phyloP scores from a whole-genome alignment of 495 filamentous ascomycete genomes.

The Penicillium waksmanii region DNA sequence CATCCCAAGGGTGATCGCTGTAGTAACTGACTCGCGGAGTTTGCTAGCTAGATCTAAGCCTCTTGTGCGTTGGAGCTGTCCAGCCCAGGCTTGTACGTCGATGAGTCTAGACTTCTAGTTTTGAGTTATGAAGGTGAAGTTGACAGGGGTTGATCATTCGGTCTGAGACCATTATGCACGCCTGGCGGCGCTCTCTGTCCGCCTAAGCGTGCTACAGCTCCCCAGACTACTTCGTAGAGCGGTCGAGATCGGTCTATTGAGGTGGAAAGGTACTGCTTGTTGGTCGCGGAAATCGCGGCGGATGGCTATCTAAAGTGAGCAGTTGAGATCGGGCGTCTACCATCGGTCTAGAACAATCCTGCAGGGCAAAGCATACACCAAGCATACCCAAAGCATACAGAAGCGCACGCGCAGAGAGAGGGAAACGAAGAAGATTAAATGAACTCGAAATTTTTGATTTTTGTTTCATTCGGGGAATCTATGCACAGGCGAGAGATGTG shows the following conservation, averaged over 20 bases:
- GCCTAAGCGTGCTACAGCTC: too few species aligned
- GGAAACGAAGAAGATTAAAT: constrained; percentile 10
- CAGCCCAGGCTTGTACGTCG: not conserved
- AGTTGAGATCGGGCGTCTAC: not conserved
- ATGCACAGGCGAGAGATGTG: constrained; percentile 52
- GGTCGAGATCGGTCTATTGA: not conserved
- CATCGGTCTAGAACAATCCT: constrained; percentile 5
- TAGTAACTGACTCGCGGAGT: not conserved
- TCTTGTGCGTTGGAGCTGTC: not conserved
- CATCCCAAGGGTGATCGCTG: not conserved
- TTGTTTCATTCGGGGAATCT: constrained; percentile 58
- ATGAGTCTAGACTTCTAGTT: not conserved
- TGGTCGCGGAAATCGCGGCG: not conserved
- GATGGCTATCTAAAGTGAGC: not conserved
- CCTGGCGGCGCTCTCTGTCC: too few species aligned
- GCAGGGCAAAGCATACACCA: not conserved
- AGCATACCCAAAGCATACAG: not conserved
- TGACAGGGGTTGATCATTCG: not conserved
- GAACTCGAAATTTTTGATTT: constrained; percentile 49
- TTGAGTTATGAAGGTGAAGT: too few species aligned
- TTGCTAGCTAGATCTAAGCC: not conserved
- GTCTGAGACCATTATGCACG: not conserved
- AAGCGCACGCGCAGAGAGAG: not conserved
- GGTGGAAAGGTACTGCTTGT: not conserved
- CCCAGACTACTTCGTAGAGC: not conserved